Percentiles rank a stretch among this genome's conserved stretches.
Evolutionary conservation across 441 rosid genomes (phyloP).

Genomic region (Melastoma candidum): DNA sequence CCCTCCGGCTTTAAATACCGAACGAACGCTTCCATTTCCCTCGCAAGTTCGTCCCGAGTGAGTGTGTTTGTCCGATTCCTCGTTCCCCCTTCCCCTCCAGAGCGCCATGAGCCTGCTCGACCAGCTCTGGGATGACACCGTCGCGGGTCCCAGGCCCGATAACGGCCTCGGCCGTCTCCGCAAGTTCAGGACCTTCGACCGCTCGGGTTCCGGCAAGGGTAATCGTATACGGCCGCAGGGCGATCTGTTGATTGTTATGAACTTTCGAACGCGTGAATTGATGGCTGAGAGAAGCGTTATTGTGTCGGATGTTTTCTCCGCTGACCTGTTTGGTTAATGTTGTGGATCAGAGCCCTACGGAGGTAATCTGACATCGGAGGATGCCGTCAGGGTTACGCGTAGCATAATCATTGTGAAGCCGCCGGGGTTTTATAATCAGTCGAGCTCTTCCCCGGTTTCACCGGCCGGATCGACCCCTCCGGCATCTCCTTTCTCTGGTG

Average conservation of each 20-base stretch:
- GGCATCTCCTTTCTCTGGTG: constrained; percentile 77
- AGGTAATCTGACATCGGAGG: constrained; percentile 39
- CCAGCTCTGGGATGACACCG: constrained; percentile 17
- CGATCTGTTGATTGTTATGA: too few relatives aligned
- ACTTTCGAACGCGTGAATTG: too few relatives aligned
- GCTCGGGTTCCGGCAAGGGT: constrained; percentile 14
- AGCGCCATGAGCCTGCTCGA: constrained; percentile 14
- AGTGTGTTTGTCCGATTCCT: too few relatives aligned
- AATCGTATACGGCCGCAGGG: neutral
- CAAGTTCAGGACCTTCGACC: constrained; percentile 6
- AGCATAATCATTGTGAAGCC: constrained; percentile 84
- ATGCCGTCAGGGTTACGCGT: constrained; percentile 49
- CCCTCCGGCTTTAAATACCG: too few relatives aligned
- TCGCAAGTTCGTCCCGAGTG: too few relatives aligned
- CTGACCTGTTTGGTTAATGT: neutral
- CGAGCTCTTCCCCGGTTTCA: constrained; percentile 64
- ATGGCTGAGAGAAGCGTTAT: neutral
- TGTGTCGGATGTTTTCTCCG: neutral
- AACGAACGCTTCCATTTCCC: too few relatives aligned
- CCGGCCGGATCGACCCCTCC: constrained; percentile 82
- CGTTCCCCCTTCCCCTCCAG: too few relatives aligned
- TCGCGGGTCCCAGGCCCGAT: constrained; percentile 18
- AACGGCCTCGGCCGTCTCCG: constrained; percentile 19
- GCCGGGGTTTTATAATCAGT: constrained; percentile 39
- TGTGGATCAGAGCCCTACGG: constrained; percentile 35